Evolutionary conservation across 352 stramenopile species (phyloP), one percentile per base, ranked within the genome.

Genomic region (Globisporangium spiculum): DNA sequence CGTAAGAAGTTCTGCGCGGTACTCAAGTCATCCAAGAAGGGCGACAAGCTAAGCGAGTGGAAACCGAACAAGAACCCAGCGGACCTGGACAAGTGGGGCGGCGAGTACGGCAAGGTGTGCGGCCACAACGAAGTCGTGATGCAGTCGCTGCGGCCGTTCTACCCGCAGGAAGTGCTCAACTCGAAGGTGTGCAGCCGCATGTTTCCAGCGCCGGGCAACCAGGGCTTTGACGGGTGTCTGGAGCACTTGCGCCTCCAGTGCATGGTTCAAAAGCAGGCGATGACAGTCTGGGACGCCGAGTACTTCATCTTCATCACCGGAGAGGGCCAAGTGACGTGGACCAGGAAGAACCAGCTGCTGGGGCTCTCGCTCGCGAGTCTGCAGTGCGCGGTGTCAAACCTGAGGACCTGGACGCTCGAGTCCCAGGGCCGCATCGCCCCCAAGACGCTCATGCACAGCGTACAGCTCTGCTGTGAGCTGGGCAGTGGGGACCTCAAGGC

Each of bases 41-140:
- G 32, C 2, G 61, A 56, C 5, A 71, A 75, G 36, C 68, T 89
- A 32, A 67, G 63, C 62, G 67, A 80, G 48, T 97, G 90, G 90
- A 61, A 65, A 16, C 88, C 90, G 1, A 96, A 97, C 69, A 79
- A 83, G 46, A 73, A 91, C 46, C 85, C 88, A 16, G 70, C 75
- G 6, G 91, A 96, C 66, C 36, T 70, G 30, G 84, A 80, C 41
- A 77, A 81, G 56, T 97, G 91, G 91, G 91, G 91, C 52, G 91
- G 91, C 27, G 75, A 65, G 30, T 97, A 82, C 58, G 91, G 91
- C 57, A 97, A 97, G 60, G 78, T 77, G 6, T 97, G 91, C 62
- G 88, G 83, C 14, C 91, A 97, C 75, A 97, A 97, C 75, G 91
- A 97, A 75, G 88, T 97, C 16, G 89, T 95, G 32, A 82, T 97